Conservation (phyloP, 371 early-diverging fungal species). For the Phascolomyces articulosus region DNA sequence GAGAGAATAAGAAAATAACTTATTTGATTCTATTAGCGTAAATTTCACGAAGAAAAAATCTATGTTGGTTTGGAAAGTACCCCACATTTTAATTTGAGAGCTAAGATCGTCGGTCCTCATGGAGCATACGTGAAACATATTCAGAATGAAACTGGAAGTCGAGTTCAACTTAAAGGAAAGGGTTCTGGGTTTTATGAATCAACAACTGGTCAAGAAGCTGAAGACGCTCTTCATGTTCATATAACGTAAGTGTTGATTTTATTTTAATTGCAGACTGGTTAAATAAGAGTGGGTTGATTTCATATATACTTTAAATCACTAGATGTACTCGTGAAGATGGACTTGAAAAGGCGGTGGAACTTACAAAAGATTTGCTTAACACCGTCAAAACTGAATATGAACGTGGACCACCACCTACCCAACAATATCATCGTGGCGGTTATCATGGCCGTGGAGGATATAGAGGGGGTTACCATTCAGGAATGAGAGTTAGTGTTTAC, state of each 20-base stretch:
- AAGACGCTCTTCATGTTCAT: slow-evolving; percentile 82
- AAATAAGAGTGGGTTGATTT: too few species aligned
- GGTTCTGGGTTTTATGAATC: slow-evolving; percentile 85
- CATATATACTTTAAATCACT: background rate
- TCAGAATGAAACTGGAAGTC: slow-evolving; percentile 76
- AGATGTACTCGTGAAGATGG: slow-evolving; percentile 71
- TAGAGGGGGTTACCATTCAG: slow-evolving; percentile 21
- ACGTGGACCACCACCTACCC: slow-evolving; percentile 18
- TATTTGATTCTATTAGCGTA: slow-evolving; percentile 27
- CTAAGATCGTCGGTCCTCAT: slow-evolving; percentile 86
- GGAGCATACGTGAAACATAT: slow-evolving; percentile 90
- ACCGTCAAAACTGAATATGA: slow-evolving; percentile 80
- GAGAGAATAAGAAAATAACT: too few species aligned
- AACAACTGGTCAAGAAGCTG: slow-evolving; percentile 67
- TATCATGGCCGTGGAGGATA: slow-evolving; percentile 36
- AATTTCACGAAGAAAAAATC: slow-evolving; percentile 67
- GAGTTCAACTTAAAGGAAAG: slow-evolving; percentile 80
- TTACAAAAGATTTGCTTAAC: slow-evolving; percentile 76
- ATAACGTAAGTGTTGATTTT: slow-evolving; percentile 61
- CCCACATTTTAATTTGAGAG: slow-evolving; percentile 77
- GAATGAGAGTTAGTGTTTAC: slow-evolving; percentile 4
- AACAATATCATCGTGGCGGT: slow-evolving; percentile 1
- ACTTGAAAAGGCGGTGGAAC: slow-evolving; percentile 66
- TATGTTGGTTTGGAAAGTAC: slow-evolving; percentile 73
- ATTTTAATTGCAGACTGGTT: too few species aligned